Percentiles rank a stretch among this genome's conserved stretches.
phyloP scores from a whole-genome alignment of 495 filamentous ascomycete genomes.

The Cercophora sp. region DNA sequence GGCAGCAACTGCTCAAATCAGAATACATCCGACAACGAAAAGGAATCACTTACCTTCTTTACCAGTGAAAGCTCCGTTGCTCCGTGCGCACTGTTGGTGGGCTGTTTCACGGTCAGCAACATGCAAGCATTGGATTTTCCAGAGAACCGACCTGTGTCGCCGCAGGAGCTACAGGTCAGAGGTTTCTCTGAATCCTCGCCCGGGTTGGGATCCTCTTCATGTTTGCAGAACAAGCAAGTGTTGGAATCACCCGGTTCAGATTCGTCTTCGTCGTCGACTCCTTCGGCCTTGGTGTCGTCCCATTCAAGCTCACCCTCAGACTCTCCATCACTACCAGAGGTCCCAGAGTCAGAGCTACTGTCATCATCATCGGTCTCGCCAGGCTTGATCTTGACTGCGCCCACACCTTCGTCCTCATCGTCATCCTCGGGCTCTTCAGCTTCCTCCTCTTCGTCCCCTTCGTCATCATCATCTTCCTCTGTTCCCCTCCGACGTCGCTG shows the following conservation, averaged over 20 bases:
- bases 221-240: slow-evolving; percentile 71
- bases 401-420: slow-evolving; percentile 61
- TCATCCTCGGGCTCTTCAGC: slow-evolving; percentile 35
- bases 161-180: slow-evolving; percentile 74
- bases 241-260: slow-evolving; percentile 51
- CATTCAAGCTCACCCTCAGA: slow-evolving; percentile 44
- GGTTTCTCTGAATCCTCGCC: slow-evolving; percentile 84
- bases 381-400: slow-evolving; percentile 67
- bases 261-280: slow-evolving; percentile 66
- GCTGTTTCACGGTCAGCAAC: slow-evolving; percentile 55
- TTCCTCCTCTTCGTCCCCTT: slow-evolving; percentile 14
- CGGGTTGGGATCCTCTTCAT: slow-evolving; percentile 83
- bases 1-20: too few species aligned
- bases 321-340: slow-evolving; percentile 34
- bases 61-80: slow-evolving; percentile 61
- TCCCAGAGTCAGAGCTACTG: slow-evolving; percentile 22
- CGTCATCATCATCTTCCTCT: slow-evolving; percentile 27
- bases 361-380: slow-evolving; percentile 48
- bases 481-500: slow-evolving; percentile 40
- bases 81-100: slow-evolving; percentile 89
- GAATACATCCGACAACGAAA: too few species aligned
- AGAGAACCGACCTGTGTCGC: slow-evolving; percentile 76
- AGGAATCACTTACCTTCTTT: slow-evolving; percentile 29
- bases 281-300: slow-evolving; percentile 55
- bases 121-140: slow-evolving; percentile 15